Conservation (phyloP, 148 eudicot species). For the Fagopyrum esculentum region DNA sequence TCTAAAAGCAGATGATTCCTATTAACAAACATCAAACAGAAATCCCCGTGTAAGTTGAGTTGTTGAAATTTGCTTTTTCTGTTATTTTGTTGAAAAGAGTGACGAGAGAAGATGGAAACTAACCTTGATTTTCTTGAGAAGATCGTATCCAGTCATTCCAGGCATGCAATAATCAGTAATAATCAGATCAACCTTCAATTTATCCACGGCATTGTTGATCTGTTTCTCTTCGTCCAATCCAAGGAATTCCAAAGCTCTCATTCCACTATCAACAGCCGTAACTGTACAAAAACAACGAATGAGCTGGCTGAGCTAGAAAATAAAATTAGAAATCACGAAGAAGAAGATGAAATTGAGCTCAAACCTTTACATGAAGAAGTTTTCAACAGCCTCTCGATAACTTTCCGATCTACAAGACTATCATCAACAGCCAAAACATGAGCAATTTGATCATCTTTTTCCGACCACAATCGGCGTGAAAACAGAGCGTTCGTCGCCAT, state of each 20-base stretch:
- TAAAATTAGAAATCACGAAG: neutral
- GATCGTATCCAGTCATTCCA: constrained; percentile 67
- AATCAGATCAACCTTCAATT: constrained; percentile 51
- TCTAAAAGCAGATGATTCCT: constrained; percentile 46
- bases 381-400: constrained; percentile 30
- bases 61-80: neutral
- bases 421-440: constrained; percentile 41
- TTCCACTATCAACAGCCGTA: constrained; percentile 60
- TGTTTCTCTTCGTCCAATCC: constrained; percentile 41
- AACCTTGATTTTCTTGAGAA: constrained; percentile 61
- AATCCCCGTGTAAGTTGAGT: neutral
- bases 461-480: constrained; percentile 28
- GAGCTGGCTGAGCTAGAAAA: too few species aligned
- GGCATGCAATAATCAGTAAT: constrained; percentile 71
- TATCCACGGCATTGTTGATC: constrained; percentile 13
- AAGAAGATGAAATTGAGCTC: neutral
- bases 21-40: neutral
- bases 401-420: constrained; percentile 31
- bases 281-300: constrained; percentile 25
- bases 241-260: constrained; percentile 46
- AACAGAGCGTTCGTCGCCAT: constrained; percentile 26
- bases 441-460: constrained; percentile 18
- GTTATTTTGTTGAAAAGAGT: neutral
- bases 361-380: constrained; percentile 37
- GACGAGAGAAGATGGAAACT: neutral